Evolutionary conservation across 768 basidiomycete genomes (phyloP), one percentile per base, ranked within the genome.

Genomic region (Kwoniella botswanensis): DNA sequence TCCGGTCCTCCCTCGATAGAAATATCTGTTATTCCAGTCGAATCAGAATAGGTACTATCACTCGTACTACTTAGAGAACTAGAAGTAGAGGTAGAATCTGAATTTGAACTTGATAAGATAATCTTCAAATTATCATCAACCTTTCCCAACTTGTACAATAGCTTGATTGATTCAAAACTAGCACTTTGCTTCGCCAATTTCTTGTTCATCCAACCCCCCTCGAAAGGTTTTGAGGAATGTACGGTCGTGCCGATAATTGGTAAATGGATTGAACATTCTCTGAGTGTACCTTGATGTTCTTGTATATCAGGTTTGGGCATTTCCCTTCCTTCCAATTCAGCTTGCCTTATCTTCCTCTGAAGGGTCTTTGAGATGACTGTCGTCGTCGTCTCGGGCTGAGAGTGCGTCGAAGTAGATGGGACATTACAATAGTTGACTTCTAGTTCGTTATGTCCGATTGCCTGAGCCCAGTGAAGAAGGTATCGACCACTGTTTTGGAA

Each of bases 161-260:
- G 22, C 50, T 70, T 67, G 63, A 72, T 69, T 13, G 68, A 59
- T 58, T 73, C 67, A 13, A 63, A 67, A 10, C 46, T 42, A 6
- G 73, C 76, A 22, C 66, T 70, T 46, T 66, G 57, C 61, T 76
- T 79, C 3, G 76, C 78, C 35, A 68, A 56, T 15, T 63, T 46
- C 50, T 76, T 76, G 0, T 67, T 62, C 11, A 43, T 21, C 50
- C 70, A 73, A 12, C 74, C 65, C 1, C 70, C 26, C 6, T 73
- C 62, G 7, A 46, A 11, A 15, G 63, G 24, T 24, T 53, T 29
- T 57, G 41, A 29, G 1, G 56, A 64, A 43, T 17, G 4, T n/a
- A 67, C 46, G 17, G 26, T 53, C 35, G 35, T 35, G 3, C 70
- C 69, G 9, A 57, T 44, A 0, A 41, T 11, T 0, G 78, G 78